Evolutionary conservation across 495 filamentous ascomycete genomes (phyloP).

Genomic region (Amniculicola lignicola): DNA sequence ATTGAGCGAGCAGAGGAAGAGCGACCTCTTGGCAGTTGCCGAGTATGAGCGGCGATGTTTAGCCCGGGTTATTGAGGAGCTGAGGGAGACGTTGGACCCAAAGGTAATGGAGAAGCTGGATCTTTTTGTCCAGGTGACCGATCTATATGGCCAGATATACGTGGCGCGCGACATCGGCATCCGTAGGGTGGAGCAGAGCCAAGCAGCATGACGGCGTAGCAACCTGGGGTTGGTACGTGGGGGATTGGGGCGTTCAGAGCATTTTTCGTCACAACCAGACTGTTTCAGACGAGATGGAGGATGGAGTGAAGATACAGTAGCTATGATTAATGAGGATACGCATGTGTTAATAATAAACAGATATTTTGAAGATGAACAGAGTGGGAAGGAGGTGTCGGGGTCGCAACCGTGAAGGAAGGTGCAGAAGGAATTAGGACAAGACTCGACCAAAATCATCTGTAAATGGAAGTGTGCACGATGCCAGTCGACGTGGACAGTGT

Average conservation of each 20-base stretch:
- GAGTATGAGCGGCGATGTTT: constrained; percentile 38
- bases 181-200: constrained; percentile 4
- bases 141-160: constrained; percentile 46
- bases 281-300: too few relatives aligned
- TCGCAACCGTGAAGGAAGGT: too few relatives aligned
- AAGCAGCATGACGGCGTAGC: background rate
- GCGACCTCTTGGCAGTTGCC: constrained; percentile 34
- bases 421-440: too few relatives aligned
- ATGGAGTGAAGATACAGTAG: too few relatives aligned
- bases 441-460: too few relatives aligned
- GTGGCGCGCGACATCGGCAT: constrained; percentile 36
- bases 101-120: constrained; percentile 21
- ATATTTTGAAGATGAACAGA: too few relatives aligned
- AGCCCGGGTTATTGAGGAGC: constrained; percentile 15
- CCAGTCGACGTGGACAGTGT: constrained; percentile 3
- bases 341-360: too few relatives aligned
- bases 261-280: too few relatives aligned
- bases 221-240: background rate
- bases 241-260: too few relatives aligned
- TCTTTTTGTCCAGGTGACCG: constrained; percentile 43
- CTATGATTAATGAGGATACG: too few relatives aligned
- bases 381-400: too few relatives aligned
- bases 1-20: constrained; percentile 25
- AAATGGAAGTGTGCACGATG: too few relatives aligned
- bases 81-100: constrained; percentile 11